Evolutionary conservation across 2,329 filamentous ascomycete species (phyloP).

Genomic region (Diplodia intermedia): DNA sequence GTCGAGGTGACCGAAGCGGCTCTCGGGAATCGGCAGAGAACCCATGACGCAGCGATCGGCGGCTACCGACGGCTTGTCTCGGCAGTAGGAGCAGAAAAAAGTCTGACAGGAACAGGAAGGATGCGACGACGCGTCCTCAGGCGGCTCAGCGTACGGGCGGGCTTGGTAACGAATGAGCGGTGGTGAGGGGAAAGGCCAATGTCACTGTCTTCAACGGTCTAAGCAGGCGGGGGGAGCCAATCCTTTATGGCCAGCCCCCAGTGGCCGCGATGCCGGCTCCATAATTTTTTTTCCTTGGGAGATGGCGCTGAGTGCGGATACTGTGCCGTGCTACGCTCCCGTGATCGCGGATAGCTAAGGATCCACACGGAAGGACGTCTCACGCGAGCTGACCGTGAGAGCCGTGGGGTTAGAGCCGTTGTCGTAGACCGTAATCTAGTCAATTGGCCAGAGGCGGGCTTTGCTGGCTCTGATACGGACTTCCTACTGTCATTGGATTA

Average conservation of each 20-base stretch:
- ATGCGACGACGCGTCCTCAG: neutral
- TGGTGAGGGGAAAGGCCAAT: neutral
- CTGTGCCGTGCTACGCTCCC: slow-evolving; percentile 18
- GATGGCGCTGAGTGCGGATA: slow-evolving; percentile 6
- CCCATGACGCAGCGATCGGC: slow-evolving; percentile 27
- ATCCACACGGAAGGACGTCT: slow-evolving; percentile 25
- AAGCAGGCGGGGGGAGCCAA: neutral
- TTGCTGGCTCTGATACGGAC: neutral
- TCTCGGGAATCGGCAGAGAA: slow-evolving; percentile 28
- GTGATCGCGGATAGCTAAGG: slow-evolving; percentile 22
- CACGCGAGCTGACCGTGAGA: slow-evolving; percentile 9
- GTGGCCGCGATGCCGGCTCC: neutral
- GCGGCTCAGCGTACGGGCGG: slow-evolving; percentile 6
- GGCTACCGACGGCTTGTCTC: slow-evolving; percentile 26
- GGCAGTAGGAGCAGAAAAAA: neutral
- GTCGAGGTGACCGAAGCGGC: slow-evolving; percentile 27
- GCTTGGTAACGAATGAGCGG: neutral
- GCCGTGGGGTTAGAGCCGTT: neutral
- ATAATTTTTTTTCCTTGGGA: slow-evolving; percentile 21
- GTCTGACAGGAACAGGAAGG: slow-evolving; percentile 13
- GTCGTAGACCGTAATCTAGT: neutral
- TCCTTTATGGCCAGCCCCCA: slow-evolving; percentile 19
- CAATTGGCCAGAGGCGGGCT: neutral
- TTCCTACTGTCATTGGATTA: neutral
- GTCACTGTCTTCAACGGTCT: neutral